Conservation (phyloP, 495 filamentous ascomycete genomes). For the Penicillium riverlandense region DNA sequence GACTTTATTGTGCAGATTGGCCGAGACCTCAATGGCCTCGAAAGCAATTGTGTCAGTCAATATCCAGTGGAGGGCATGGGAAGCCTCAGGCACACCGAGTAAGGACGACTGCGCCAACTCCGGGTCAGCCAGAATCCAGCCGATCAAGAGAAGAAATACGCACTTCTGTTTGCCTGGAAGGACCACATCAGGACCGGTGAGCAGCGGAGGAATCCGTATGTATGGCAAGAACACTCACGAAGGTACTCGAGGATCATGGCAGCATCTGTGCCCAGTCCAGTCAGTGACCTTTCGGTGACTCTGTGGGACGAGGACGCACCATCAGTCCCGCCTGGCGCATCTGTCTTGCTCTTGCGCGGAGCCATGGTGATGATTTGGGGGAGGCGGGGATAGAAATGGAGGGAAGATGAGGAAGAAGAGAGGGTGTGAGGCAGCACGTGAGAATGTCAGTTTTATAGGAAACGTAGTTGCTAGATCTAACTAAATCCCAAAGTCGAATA, state of each 20-base stretch:
- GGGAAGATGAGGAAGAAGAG: constrained; percentile 1
- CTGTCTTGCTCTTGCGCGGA: constrained; percentile 43
- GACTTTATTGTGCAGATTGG: constrained; percentile 62
- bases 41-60: constrained; percentile 1
- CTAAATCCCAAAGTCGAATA: constrained; percentile 7
- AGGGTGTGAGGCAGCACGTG: neutral
- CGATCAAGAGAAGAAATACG: neutral
- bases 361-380: constrained; percentile 37
- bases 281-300: too few relatives aligned
- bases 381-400: neutral
- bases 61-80: neutral
- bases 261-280: constrained; percentile 7
- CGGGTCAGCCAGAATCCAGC: neutral
- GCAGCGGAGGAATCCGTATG: neutral
- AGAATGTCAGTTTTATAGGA: neutral
- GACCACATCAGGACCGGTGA: neutral
- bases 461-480: constrained; percentile 4
- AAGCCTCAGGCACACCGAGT: constrained; percentile 37
- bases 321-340: constrained; percentile 32
- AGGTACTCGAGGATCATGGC: constrained; percentile 48
- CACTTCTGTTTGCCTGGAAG: constrained; percentile 51
- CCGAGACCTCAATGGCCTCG: constrained; percentile 56
- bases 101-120: constrained; percentile 43
- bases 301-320: constrained; percentile 18
- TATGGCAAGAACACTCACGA: constrained; percentile 33